These are phyloP conservation scores for Endoconidiophora polonica DNA, from an alignment of 2,329 filamentous ascomycete species.

Conservation along the genomic window DNA sequence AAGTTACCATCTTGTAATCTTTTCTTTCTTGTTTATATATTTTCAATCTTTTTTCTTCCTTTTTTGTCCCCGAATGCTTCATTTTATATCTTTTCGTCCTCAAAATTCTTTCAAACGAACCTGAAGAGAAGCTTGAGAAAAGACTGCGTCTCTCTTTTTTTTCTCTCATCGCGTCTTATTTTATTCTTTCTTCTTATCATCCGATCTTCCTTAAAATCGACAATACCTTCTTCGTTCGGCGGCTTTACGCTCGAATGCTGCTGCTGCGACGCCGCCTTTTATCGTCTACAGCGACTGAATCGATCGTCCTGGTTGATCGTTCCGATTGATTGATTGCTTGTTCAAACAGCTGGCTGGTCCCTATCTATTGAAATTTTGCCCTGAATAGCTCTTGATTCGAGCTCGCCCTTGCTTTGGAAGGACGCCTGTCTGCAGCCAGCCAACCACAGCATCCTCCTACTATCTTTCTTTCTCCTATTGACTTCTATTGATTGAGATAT, in stretches of 20 bases:
- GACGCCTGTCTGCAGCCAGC: too few relatives aligned
- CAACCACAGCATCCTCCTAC: too few relatives aligned
- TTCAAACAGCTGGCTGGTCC: too few relatives aligned
- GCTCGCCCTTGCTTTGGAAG: too few relatives aligned
- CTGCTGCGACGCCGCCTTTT: background rate
- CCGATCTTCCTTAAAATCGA: background rate
- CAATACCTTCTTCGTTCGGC: too few relatives aligned
- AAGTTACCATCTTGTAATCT: background rate
- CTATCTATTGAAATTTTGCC: too few relatives aligned
- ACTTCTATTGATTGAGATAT: too few relatives aligned
- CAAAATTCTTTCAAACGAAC: background rate
- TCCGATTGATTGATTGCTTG: too few relatives aligned
- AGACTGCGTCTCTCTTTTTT: background rate
- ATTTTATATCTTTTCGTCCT: background rate
- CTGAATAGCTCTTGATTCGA: too few relatives aligned
- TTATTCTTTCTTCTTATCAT: background rate
- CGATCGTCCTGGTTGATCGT: too few relatives aligned
- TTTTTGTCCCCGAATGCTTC: background rate
- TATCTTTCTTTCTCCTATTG: too few relatives aligned
- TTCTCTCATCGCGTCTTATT: background rate
- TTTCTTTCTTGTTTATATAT: background rate
- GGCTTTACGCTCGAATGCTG: constrained; percentile 1
- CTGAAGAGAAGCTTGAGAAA: background rate
- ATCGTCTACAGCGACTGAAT: too few relatives aligned
- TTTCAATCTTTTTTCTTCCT: background rate